phyloP scores from a whole-genome alignment of 805 yeast species.

The Monosporozyma siamensis region DNA sequence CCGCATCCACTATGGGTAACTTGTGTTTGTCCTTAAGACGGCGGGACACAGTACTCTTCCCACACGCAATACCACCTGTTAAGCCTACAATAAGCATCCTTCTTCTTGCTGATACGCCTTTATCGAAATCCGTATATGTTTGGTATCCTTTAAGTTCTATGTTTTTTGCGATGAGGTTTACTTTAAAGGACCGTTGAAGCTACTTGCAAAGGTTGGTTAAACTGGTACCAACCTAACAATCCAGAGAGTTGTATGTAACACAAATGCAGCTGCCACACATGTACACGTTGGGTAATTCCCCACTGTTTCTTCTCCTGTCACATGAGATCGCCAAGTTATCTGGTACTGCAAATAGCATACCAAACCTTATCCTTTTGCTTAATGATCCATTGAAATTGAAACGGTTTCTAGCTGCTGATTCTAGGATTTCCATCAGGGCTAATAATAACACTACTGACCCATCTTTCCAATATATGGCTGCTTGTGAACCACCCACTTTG shows the following conservation, averaged over 20 bases:
- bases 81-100: constrained; percentile 83
- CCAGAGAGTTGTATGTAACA: too few species aligned
- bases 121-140: too few species aligned
- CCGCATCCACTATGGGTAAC: constrained; percentile 77
- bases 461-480: constrained; percentile 27
- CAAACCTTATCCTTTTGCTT: constrained; percentile 36
- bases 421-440: constrained; percentile 26
- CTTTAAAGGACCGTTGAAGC: too few species aligned
- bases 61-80: constrained; percentile 98
- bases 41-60: constrained; percentile 82
- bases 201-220: too few species aligned
- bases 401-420: constrained; percentile 34
- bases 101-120: too few species aligned
- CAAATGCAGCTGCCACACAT: constrained; percentile 28
- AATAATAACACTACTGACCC: constrained; percentile 1
- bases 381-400: constrained; percentile 35
- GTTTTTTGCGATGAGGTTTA: too few species aligned
- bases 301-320: constrained; percentile 33
- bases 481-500: constrained; percentile 25
- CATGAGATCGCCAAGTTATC: constrained; percentile 37
- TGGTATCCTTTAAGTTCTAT: too few species aligned
- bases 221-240: too few species aligned
- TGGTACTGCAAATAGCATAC: constrained; percentile 28
- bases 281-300: constrained; percentile 38
- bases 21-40: constrained; percentile 42